phyloP scores from a whole-genome alignment of 345 rosid species.

The Pistacia atlantica region DNA sequence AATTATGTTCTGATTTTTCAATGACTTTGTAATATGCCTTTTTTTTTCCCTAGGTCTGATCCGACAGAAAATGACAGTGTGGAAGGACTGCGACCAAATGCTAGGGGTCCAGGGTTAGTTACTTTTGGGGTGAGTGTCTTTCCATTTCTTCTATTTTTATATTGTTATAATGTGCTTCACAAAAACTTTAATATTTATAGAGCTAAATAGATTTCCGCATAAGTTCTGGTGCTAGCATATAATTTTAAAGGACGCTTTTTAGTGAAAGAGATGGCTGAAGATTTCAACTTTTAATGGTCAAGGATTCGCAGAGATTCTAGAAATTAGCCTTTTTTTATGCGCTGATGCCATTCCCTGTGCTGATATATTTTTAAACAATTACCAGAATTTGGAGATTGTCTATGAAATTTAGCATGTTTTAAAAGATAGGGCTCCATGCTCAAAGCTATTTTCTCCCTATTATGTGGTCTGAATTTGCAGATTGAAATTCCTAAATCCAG shows the following conservation, averaged over 20 bases:
- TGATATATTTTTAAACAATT: not conserved
- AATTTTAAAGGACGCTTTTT: not conserved
- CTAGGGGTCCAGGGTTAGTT: constrained; percentile 98
- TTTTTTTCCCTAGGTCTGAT: constrained; percentile 72
- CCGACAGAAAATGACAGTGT: constrained; percentile 99
- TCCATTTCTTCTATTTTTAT: constrained; percentile 2
- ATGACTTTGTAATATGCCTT: constrained; percentile 14
- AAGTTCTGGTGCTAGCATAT: not conserved
- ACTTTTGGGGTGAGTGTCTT: constrained; percentile 86
- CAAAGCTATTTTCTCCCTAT: not conserved
- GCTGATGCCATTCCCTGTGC: not conserved
- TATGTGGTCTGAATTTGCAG: not conserved
- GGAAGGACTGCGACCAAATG: constrained; percentile 96
- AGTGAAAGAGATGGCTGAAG: not conserved
- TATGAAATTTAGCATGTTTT: not conserved
- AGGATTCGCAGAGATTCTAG: not conserved
- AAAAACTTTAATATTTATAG: not conserved
- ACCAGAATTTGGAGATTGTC: not conserved
- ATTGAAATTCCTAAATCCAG: not conserved
- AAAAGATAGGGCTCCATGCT: not conserved
- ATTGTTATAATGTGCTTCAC: not conserved
- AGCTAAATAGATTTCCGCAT: not conserved
- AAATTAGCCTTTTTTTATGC: not conserved
- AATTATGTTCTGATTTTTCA: constrained; percentile 15
- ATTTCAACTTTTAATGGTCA: not conserved